Conservation (phyloP, 2,329 filamentous ascomycete species). For the Alternaria burnsii region DNA sequence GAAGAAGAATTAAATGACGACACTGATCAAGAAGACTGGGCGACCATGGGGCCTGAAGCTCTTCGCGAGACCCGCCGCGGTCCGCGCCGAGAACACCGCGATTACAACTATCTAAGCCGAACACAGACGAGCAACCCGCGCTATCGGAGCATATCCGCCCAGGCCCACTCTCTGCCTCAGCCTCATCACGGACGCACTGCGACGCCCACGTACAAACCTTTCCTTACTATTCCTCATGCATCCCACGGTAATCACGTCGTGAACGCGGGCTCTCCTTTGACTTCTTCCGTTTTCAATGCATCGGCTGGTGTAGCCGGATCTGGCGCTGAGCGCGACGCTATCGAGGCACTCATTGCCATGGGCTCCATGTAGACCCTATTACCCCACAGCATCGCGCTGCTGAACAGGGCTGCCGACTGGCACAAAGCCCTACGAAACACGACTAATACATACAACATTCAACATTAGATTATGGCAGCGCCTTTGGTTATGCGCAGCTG, state of each 20-base stretch:
- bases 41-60: conserved; percentile 83
- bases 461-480: conserved; percentile 11
- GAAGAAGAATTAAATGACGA: conserved; percentile 80
- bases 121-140: conserved; percentile 42
- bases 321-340: conserved; percentile 76
- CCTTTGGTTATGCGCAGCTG: conserved; percentile 7
- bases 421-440: background rate
- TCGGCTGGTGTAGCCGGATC: conserved; percentile 39
- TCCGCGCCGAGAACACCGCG: conserved; percentile 44
- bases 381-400: background rate
- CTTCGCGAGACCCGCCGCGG: conserved; percentile 68
- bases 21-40: conserved; percentile 97
- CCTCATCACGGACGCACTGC: conserved; percentile 17
- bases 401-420: background rate
- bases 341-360: conserved; percentile 81
- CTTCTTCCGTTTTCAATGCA: conserved; percentile 36
- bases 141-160: conserved; percentile 39
- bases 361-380: conserved; percentile 67
- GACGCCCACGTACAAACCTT: conserved; percentile 39
- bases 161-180: conserved; percentile 40
- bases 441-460: conserved; percentile 7
- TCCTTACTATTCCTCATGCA: conserved; percentile 40
- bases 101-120: conserved; percentile 52
- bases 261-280: conserved; percentile 30
- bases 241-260: conserved; percentile 42